phyloP scores from a whole-genome alignment of 345 rosid species.

The Eucalyptus globulus region DNA sequence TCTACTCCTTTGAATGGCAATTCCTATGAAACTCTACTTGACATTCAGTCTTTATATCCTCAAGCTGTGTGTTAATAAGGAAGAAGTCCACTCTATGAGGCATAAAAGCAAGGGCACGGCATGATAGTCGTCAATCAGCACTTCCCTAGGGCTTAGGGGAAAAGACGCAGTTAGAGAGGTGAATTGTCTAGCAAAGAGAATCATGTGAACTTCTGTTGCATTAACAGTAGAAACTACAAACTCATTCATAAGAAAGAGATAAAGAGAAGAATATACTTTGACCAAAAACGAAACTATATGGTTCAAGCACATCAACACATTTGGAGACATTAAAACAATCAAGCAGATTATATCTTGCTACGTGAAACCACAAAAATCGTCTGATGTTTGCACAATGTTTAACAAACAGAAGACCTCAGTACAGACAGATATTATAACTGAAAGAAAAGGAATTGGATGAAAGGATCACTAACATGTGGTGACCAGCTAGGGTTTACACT shows the following conservation, averaged over 20 bases:
- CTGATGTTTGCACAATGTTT: background rate
- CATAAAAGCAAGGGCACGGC: background rate
- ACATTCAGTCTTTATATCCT: background rate
- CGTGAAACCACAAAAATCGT: background rate
- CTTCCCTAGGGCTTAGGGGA: background rate
- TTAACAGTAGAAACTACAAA: background rate
- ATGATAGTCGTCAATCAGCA: background rate
- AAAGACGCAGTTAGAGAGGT: background rate
- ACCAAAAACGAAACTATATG: background rate
- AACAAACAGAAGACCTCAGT: background rate
- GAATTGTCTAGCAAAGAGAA: background rate
- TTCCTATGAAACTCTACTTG: background rate
- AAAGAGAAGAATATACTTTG: background rate
- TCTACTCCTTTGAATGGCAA: background rate
- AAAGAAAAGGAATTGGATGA: background rate
- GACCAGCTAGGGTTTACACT: slow-evolving; percentile 11
- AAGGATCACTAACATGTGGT: slow-evolving; percentile 24
- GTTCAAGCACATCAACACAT: background rate
- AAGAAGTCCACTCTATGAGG: background rate
- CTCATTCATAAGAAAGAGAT: background rate
- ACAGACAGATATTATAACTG: background rate
- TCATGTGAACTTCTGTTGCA: background rate
- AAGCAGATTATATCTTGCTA: background rate
- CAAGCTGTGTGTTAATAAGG: background rate
- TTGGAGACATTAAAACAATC: background rate